A percentile compares a stretch with the other conserved stretches of the same genome.
Evolutionary conservation across 495 filamentous ascomycete genomes (phyloP).

Genomic region (Thermothielavioides terrestris): DNA sequence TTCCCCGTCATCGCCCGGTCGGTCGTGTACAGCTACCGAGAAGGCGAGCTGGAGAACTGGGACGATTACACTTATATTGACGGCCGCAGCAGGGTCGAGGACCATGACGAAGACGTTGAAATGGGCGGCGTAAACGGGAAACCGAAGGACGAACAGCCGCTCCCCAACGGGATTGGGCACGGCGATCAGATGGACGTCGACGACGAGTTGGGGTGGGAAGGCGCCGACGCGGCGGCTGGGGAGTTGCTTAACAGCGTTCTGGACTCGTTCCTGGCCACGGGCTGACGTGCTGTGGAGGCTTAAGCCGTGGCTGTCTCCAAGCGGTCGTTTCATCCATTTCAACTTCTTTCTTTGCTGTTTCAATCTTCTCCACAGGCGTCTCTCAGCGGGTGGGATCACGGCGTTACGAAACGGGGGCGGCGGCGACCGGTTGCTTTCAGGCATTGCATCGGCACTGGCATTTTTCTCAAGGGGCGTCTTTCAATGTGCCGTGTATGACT

Average conservation of each 20-base stretch:
- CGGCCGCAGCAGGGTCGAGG: slow-evolving; percentile 22
- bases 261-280: slow-evolving; percentile 46
- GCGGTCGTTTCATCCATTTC: neutral
- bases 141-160: slow-evolving; percentile 12
- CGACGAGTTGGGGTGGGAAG: slow-evolving; percentile 64
- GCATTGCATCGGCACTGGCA: slow-evolving; percentile 6
- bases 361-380: neutral
- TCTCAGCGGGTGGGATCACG: neutral
- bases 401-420: neutral
- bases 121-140: slow-evolving; percentile 26
- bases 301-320: neutral
- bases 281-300: neutral
- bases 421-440: slow-evolving; percentile 3
- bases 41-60: slow-evolving; percentile 63
- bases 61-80: slow-evolving; percentile 44
- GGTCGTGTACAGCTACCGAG: slow-evolving; percentile 63
- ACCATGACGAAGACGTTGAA: slow-evolving; percentile 20
- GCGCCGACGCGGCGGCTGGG: slow-evolving; percentile 51
- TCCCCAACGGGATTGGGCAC: slow-evolving; percentile 29
- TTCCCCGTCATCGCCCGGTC: slow-evolving; percentile 66
- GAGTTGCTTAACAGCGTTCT: slow-evolving; percentile 58
- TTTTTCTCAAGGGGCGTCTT: neutral
- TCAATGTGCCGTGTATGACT: slow-evolving; percentile 3
- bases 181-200: slow-evolving; percentile 58
- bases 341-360: neutral